Conservation (phyloP, 2,329 filamentous ascomycete species). For the Pestalotiopsis sp. region DNA sequence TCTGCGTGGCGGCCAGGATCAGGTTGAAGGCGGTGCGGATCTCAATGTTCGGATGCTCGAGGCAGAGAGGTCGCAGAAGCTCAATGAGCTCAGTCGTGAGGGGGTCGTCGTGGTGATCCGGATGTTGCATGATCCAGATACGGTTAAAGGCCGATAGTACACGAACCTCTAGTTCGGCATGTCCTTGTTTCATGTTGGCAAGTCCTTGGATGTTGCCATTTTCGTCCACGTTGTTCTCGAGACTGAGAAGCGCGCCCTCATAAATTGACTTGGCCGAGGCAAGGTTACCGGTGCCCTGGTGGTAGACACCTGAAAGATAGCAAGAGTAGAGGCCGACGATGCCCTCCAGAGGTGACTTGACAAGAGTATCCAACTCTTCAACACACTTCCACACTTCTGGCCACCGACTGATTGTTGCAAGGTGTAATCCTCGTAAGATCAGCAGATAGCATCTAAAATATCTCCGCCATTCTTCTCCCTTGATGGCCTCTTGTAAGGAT, state of each 20-base stretch:
- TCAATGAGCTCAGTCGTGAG: slow-evolving; percentile 65
- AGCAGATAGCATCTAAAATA: slow-evolving; percentile 70
- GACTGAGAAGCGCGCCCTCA: slow-evolving; percentile 59
- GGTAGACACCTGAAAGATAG: slow-evolving; percentile 76
- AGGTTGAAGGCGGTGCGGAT: slow-evolving; percentile 79
- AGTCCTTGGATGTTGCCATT: slow-evolving; percentile 4
- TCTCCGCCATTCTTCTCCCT: slow-evolving; percentile 65
- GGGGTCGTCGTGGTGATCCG: slow-evolving; percentile 56
- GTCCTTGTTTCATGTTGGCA: slow-evolving; percentile 37
- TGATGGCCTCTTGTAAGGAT: slow-evolving; percentile 59
- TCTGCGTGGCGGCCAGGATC: slow-evolving; percentile 68
- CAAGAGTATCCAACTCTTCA: slow-evolving; percentile 50
- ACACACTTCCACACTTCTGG: slow-evolving; percentile 61
- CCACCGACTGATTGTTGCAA: slow-evolving; percentile 74
- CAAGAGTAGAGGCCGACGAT: slow-evolving; percentile 58
- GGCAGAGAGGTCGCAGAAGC: slow-evolving; percentile 68
- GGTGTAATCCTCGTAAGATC: slow-evolving; percentile 70
- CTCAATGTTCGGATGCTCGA: slow-evolving; percentile 71
- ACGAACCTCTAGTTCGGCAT: slow-evolving; percentile 64
- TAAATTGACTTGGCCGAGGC: slow-evolving; percentile 70
- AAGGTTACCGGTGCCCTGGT: slow-evolving; percentile 77
- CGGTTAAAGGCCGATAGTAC: slow-evolving; percentile 70
- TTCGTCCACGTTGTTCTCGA: slow-evolving; percentile 37
- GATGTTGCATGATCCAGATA: slow-evolving; percentile 72
- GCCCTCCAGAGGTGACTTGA: slow-evolving; percentile 41